phyloP scores from a whole-genome alignment of 306 rosid genomes.

The Prunus armeniaca region DNA sequence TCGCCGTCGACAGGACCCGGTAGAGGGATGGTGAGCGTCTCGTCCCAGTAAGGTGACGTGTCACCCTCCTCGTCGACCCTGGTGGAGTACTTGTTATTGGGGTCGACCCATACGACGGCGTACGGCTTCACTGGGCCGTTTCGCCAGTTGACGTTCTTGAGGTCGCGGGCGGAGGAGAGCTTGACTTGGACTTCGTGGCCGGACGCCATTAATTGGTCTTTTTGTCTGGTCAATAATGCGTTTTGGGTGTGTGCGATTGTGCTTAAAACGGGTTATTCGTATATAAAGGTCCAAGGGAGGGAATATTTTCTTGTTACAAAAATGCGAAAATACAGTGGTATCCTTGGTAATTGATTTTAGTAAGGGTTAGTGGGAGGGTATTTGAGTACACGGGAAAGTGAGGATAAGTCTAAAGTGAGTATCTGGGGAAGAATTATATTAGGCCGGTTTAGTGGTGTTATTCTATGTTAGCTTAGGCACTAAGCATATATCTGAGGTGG shows the following conservation, averaged over 20 bases:
- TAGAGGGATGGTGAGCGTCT: conserved; percentile 50
- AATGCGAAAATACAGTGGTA: background rate
- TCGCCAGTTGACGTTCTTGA: conserved; percentile 93
- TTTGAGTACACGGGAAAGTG: background rate
- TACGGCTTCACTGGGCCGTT: conserved; percentile 60
- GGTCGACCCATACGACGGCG: conserved; percentile 85
- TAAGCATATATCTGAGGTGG: background rate
- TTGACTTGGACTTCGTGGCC: conserved; percentile 58
- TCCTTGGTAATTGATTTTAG: background rate
- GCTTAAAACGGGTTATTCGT: background rate
- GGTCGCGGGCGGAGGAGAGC: conserved; percentile 47
- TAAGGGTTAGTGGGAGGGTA: background rate
- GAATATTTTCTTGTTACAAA: no score
- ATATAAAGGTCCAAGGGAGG: background rate
- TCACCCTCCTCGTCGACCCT: conserved; percentile 57
- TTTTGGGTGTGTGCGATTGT: background rate
- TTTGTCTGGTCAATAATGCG: background rate
- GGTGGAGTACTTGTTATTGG: conserved; percentile 46
- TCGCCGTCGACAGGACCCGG: conserved; percentile 49
- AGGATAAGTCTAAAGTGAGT: background rate
- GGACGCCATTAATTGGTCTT: conserved; percentile 43
- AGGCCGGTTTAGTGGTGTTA: no score
- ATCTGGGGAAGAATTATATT: background rate
- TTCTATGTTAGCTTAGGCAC: background rate
- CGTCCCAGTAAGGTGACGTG: conserved; percentile 64